Evolutionary conservation across 2,329 filamentous ascomycete genomes (phyloP).

Genomic region (Setomelanomma holmii): DNA sequence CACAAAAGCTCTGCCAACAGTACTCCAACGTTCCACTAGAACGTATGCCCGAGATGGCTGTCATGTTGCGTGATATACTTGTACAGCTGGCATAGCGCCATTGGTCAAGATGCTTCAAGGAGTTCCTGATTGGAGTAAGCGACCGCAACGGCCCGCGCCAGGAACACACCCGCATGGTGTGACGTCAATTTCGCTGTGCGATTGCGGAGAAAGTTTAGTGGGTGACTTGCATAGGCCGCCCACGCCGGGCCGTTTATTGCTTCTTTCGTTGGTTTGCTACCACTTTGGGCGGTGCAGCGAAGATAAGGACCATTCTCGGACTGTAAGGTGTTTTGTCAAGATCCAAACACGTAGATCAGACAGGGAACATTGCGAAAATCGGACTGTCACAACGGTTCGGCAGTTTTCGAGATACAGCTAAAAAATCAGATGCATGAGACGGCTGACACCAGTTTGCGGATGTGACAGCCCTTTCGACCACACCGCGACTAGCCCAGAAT

Average conservation of each 20-base stretch:
- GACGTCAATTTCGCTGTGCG: conserved; percentile 29
- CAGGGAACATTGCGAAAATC: background rate
- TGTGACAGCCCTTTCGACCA: background rate
- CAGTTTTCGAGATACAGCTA: too few relatives aligned
- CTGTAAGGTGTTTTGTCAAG: conserved; percentile 6
- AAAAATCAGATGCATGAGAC: too few relatives aligned
- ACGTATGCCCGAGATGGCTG: conserved; percentile 17
- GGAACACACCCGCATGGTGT: conserved; percentile 28
- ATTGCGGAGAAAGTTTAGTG: conserved; percentile 7
- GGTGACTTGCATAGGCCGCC: conserved; percentile 16
- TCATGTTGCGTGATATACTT: conserved; percentile 42
- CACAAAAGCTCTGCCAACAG: conserved; percentile 17
- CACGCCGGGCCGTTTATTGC: conserved; percentile 13
- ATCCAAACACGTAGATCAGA: conserved; percentile 1
- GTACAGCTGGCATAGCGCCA: conserved; percentile 46
- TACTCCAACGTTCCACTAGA: conserved; percentile 14
- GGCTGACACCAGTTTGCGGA: background rate
- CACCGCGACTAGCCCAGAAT: background rate
- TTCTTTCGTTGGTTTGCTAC: conserved; percentile 21
- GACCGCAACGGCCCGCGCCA: conserved; percentile 36
- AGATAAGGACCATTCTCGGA: conserved; percentile 11
- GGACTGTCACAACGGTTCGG: too few relatives aligned
- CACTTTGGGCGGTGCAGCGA: conserved; percentile 13
- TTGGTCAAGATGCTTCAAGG: conserved; percentile 30
- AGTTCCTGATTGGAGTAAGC: conserved; percentile 27